Conservation (phyloP, 2,329 filamentous ascomycete species). For the Pyricularia pennisetigena region DNA sequence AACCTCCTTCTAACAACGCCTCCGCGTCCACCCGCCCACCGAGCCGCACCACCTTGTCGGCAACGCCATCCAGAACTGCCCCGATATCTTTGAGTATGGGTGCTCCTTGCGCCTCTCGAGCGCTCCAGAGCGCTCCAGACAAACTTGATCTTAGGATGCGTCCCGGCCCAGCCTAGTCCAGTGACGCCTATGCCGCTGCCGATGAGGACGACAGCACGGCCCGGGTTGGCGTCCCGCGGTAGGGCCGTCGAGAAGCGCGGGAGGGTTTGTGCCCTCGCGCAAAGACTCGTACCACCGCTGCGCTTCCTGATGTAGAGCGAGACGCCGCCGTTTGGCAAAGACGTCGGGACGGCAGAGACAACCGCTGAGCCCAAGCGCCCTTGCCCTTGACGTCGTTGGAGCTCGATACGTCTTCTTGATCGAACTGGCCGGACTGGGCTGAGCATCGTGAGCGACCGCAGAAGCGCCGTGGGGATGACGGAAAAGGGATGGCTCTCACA, state of each 20-base stretch:
- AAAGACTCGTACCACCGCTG: conserved; percentile 25
- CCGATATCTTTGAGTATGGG: conserved; percentile 11
- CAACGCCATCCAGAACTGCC: conserved; percentile 10
- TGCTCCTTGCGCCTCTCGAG: conserved; percentile 17
- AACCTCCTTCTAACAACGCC: conserved; percentile 20
- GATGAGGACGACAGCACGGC: conserved; percentile 28
- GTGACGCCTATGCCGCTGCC: conserved; percentile 39
- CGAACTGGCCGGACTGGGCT: conserved; percentile 23
- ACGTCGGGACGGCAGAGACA: not conserved
- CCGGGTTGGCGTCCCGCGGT: conserved; percentile 16
- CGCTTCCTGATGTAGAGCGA: conserved; percentile 26
- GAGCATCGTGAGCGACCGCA: conserved; percentile 30
- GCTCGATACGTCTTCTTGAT: conserved; percentile 32
- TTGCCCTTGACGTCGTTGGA: not conserved
- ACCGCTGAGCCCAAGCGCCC: not conserved
- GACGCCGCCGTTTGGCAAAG: conserved; percentile 14
- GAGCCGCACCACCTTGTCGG: conserved; percentile 17
- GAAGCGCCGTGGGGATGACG: conserved; percentile 19
- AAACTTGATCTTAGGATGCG: conserved; percentile 25
- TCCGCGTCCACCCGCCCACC: conserved; percentile 22
- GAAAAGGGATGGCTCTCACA: conserved; percentile 50
- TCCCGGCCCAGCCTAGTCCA: conserved; percentile 21
- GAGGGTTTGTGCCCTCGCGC: conserved; percentile 12
- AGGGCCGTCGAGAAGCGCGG: conserved; percentile 28
- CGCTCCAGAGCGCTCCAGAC: conserved; percentile 27